Conservation (phyloP, 805 yeast genomes). For the Metschnikowia similis region DNA sequence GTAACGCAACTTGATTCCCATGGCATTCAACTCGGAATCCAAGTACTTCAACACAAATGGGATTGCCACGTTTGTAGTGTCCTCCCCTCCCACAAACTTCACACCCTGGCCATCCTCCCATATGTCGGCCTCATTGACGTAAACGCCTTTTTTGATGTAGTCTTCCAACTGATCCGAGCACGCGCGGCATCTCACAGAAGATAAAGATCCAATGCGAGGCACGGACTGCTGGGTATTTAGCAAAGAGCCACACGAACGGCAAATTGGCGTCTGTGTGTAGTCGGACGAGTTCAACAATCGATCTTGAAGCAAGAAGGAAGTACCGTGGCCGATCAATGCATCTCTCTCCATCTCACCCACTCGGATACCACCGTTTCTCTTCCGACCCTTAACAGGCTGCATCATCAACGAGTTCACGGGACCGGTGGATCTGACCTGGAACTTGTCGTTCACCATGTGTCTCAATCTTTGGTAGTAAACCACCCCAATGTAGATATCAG, state of each 20-base stretch:
- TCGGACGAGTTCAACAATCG: conserved; percentile 93
- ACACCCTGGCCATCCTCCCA: conserved; percentile 99
- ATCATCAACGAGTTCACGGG: conserved; percentile 94
- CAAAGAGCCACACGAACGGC: conserved; percentile 91
- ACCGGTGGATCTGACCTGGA: conserved; percentile 98
- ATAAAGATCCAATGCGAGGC: conserved; percentile 80
- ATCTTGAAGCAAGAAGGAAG: conserved; percentile 91
- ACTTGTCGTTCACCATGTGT: conserved; percentile 99
- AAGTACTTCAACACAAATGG: conserved; percentile 94
- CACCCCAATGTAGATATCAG: conserved; percentile 93
- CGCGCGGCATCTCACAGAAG: conserved; percentile 82
- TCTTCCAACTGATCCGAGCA: conserved; percentile 74
- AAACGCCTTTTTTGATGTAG: conserved; percentile 42
- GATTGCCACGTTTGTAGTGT: conserved; percentile 93
- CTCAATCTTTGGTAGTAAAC: conserved; percentile 97
- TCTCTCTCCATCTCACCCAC: conserved; percentile 99
- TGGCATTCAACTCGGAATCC: conserved; percentile 93
- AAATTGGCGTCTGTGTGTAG: conserved; percentile 84
- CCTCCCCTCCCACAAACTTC: conserved; percentile 84
- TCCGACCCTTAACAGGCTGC: conserved; percentile 99
- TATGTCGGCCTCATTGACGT: conserved; percentile 63
- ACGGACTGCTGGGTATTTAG: conserved; percentile 86
- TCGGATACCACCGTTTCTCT: conserved; percentile 98
- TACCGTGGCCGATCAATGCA: conserved; percentile 97
- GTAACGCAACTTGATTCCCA: conserved; percentile 93